Base-by-base conservation (phyloP, 306 rosid species). In the cucumber (Cucumis sativus) region DNA sequence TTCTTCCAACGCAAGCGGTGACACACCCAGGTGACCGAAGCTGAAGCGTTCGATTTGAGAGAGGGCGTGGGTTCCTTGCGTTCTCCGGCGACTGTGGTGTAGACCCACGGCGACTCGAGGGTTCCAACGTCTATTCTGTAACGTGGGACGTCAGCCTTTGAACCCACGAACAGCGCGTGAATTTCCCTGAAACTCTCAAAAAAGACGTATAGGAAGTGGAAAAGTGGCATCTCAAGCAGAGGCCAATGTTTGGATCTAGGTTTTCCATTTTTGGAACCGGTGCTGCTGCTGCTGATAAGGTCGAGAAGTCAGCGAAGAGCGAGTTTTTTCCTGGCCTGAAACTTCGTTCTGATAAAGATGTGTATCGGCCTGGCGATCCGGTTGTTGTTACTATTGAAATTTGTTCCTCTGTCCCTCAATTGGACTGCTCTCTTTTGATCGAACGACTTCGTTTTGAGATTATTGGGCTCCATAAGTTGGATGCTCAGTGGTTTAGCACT, bases 321-420 rank as follows among this genome's bases (percentile, higher is more conserved):
- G 85, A 84, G n/a, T 45, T 81, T 43, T 35, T 69, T 30, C 92
- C 93, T 5, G 76, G 85, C 61, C 73, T 96, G 68, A 92, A 92
- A 80, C 81, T 96, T 43, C 93, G 87, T 33, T 83, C 92, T 6
- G 98, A 96, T 78, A 89, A 81, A 74, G 93, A 89, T 41, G 97
- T 96, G 41, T 96, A 96, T 69, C 70, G 97, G 64, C 96, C 99
- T 16, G 99, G 97, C 77, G 99, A 96, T 84, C 91, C 90, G 13
- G 86, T 96, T 52, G 69, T 91, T 45, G 79, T 92, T 60, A 91
- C 93, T 41, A 41, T 92, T 23, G 92, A 96, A 90, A 84, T 96
- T 84, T 86, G 16, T 64, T 75, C 80, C 58, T 84, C 47, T 80
- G 89, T 66, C 37, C 58, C 75, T 58, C 75, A 64, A 21, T 12